Percentiles rank a stretch among this genome's conserved stretches.
Conservation (phyloP, 2,329 filamentous ascomycete genomes). For the Ustulina deusta region DNA sequence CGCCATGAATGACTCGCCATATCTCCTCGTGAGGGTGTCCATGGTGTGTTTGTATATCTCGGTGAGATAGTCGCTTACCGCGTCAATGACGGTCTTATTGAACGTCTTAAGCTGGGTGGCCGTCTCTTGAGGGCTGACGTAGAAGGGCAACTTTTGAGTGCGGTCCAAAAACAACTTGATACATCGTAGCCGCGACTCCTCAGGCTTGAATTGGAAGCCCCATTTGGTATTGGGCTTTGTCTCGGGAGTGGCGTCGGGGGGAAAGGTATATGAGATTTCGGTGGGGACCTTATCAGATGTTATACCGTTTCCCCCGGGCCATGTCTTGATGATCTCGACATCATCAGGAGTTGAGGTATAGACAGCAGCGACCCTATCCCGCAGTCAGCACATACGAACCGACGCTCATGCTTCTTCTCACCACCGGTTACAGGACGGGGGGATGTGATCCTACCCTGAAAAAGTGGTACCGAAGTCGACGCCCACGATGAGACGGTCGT, state of each 20-base stretch:
- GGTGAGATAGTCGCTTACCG: constrained; percentile 82
- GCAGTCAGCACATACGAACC: constrained; percentile 32
- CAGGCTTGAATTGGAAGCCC: constrained; percentile 85
- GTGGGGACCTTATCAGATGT: constrained; percentile 90
- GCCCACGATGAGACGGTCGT: constrained; percentile 78
- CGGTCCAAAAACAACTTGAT: constrained; percentile 88
- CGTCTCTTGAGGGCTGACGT: constrained; percentile 81
- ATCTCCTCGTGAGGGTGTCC: constrained; percentile 78
- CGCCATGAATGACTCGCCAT: constrained; percentile 82
- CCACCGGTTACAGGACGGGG: neutral
- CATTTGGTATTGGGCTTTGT: constrained; percentile 71
- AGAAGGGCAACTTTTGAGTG: constrained; percentile 83
- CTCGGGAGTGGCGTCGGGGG: constrained; percentile 54
- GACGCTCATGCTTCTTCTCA: neutral
- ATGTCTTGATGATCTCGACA: constrained; percentile 85
- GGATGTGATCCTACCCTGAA: constrained; percentile 71
- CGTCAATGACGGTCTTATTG: constrained; percentile 82
- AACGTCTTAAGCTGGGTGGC: constrained; percentile 79
- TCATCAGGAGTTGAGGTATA: constrained; percentile 83
- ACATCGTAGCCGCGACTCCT: constrained; percentile 80
- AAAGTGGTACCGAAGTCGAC: constrained; percentile 90
- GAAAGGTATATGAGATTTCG: constrained; percentile 74
- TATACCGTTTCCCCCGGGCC: constrained; percentile 86
- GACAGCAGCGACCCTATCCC: constrained; percentile 73
- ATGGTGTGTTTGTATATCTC: constrained; percentile 83